Conservation (phyloP, 768 basidiomycete species). For the Macrolepiota fuliginosa region DNA sequence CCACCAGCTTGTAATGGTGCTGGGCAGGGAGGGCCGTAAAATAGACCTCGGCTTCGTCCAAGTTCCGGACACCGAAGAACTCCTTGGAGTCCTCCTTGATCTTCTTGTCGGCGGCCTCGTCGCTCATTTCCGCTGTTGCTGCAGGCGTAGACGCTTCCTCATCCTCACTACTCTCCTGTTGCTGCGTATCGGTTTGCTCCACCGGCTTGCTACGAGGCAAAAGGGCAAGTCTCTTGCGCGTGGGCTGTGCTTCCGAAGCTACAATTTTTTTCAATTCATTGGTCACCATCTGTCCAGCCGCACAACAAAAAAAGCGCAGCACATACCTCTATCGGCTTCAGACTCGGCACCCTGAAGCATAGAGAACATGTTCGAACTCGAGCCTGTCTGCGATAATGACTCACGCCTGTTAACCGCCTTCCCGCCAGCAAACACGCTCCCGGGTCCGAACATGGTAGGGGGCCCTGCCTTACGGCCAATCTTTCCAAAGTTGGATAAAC, state of each 20-base stretch:
- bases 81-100: constrained; percentile 83
- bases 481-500: constrained; percentile 87
- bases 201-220: constrained; percentile 75
- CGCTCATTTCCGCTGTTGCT: constrained; percentile 49
- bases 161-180: constrained; percentile 46
- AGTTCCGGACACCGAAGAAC: constrained; percentile 79
- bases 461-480: constrained; percentile 52
- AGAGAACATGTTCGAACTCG: constrained; percentile 84
- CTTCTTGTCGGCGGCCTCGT: constrained; percentile 68
- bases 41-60: constrained; percentile 87
- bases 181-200: constrained; percentile 37
- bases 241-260: constrained; percentile 45
- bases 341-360: constrained; percentile 71
- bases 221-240: constrained; percentile 73
- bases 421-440: constrained; percentile 78
- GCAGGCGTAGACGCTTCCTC: constrained; percentile 47
- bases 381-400: constrained; percentile 73
- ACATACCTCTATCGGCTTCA: constrained; percentile 55
- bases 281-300: not conserved
- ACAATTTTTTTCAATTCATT: constrained; percentile 8
- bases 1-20: constrained; percentile 65
- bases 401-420: constrained; percentile 59
- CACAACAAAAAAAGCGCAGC: not conserved
- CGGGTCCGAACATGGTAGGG: constrained; percentile 78
- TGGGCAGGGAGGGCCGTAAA: constrained; percentile 70